Percentiles rank a stretch among this genome's conserved stretches.
Conservation (phyloP, 2,329 filamentous ascomycete genomes). For the Aspergillus ustus region DNA sequence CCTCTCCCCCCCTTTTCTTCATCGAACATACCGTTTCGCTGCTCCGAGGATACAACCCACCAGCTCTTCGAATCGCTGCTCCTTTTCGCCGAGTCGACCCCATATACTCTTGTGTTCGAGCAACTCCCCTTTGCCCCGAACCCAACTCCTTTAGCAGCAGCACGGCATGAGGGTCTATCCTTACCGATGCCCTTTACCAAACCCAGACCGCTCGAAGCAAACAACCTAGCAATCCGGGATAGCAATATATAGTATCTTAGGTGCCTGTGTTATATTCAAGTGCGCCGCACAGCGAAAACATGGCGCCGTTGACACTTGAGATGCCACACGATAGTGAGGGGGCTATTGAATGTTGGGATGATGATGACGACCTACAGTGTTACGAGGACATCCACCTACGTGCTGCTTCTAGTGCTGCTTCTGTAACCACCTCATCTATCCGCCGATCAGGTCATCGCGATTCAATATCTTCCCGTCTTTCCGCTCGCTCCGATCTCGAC, state of each 20-base stretch:
- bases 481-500: slow-evolving; percentile 80
- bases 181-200: slow-evolving; percentile 24
- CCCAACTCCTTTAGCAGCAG: slow-evolving; percentile 1
- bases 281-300: slow-evolving; percentile 22
- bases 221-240: slow-evolving; percentile 16
- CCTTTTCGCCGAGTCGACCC: neutral
- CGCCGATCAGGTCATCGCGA: slow-evolving; percentile 62
- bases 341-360: slow-evolving; percentile 55
- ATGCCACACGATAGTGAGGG: slow-evolving; percentile 40
- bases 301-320: slow-evolving; percentile 45
- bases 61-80: neutral
- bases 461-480: slow-evolving; percentile 80
- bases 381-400: slow-evolving; percentile 52
- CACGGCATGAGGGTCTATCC: slow-evolving; percentile 37
- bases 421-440: slow-evolving; percentile 48
- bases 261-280: slow-evolving; percentile 4
- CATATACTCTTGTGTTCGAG: neutral
- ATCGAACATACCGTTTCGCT: neutral
- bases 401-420: slow-evolving; percentile 50
- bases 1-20: neutral
- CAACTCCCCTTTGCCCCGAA: neutral
- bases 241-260: slow-evolving; percentile 7
- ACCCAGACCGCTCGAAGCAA: slow-evolving; percentile 28
- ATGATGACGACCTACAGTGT: slow-evolving; percentile 54
- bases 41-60: neutral